Conservation (phyloP, 2,329 filamentous ascomycete species). For the Salinomyces thailandicus region DNA sequence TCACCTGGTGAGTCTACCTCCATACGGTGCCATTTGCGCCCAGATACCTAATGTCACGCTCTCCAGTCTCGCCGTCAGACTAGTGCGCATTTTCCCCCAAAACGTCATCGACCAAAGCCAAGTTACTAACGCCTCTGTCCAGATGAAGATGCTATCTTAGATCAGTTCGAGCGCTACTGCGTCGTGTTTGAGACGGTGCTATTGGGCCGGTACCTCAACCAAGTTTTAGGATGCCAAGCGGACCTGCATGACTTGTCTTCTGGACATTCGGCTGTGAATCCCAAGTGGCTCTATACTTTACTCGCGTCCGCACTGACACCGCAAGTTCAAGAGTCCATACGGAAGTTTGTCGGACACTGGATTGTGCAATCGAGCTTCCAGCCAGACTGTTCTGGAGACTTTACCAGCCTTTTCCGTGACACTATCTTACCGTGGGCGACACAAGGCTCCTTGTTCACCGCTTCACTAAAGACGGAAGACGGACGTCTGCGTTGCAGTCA, state of each 20-base stretch:
- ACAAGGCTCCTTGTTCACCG: constrained; percentile 35
- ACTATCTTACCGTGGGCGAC: constrained; percentile 40
- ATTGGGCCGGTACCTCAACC: constrained; percentile 40
- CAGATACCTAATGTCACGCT: no score
- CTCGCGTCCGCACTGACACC: constrained; percentile 32
- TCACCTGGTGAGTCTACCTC: neutral
- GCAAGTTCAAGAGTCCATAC: constrained; percentile 35
- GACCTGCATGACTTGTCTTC: constrained; percentile 33
- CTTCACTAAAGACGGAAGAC: constrained; percentile 26
- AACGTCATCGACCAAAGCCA: no score
- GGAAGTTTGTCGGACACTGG: constrained; percentile 38
- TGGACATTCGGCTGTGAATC: constrained; percentile 25
- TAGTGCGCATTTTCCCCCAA: no score
- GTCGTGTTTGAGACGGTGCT: constrained; percentile 40
- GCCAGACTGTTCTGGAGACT: constrained; percentile 14
- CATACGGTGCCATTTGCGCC: neutral
- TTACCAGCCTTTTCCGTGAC: constrained; percentile 28
- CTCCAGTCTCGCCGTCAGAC: no score
- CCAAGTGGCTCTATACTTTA: constrained; percentile 33
- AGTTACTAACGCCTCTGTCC: no score
- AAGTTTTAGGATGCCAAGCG: constrained; percentile 35
- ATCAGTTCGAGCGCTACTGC: constrained; percentile 34
- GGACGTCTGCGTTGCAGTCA: constrained; percentile 28
- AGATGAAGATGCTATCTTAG: neutral
- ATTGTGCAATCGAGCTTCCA: constrained; percentile 27